Conservation (phyloP, 225 moss, liverwort and hornwort genomes). For the Lunularia cruciata region DNA sequence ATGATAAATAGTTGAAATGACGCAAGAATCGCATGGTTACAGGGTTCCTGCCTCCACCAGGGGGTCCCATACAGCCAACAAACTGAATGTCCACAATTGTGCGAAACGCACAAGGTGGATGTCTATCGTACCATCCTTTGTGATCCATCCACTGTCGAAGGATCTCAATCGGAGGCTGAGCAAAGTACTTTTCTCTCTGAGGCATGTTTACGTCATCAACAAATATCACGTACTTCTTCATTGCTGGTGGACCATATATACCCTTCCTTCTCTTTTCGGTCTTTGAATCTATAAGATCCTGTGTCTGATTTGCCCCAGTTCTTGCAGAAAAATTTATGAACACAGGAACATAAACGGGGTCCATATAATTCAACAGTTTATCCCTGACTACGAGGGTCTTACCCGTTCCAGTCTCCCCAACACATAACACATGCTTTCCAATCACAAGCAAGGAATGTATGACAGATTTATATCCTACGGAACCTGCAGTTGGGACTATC, state of each 20-base stretch:
- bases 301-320: slow-evolving; percentile 79
- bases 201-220: slow-evolving; percentile 96
- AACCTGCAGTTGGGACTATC: slow-evolving; percentile 76
- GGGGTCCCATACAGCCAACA: slow-evolving; percentile 87
- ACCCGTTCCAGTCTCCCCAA: slow-evolving; percentile 85
- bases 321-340: slow-evolving; percentile 88
- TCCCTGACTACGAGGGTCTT: slow-evolving; percentile 82
- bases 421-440: slow-evolving; percentile 66
- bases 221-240: slow-evolving; percentile 90
- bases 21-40: slow-evolving; percentile 80
- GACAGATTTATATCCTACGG: slow-evolving; percentile 76
- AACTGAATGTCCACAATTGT: slow-evolving; percentile 89
- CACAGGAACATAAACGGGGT: slow-evolving; percentile 70
- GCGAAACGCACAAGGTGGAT: slow-evolving; percentile 84
- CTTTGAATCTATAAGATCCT: slow-evolving; percentile 90
- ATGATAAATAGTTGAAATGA: slow-evolving; percentile 79
- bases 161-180: slow-evolving; percentile 93
- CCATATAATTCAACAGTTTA: slow-evolving; percentile 72
- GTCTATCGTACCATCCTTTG: slow-evolving; percentile 83
- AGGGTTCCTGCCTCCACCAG: slow-evolving; percentile 82
- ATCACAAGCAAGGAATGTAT: slow-evolving; percentile 70
- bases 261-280: slow-evolving; percentile 78
- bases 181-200: slow-evolving; percentile 89
- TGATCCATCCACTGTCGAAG: slow-evolving; percentile 98
- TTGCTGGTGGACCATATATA: slow-evolving; percentile 69